Base-by-base conservation (phyloP, 1,284 basidiomycete species). In the Leccinum brunneo-olivaceum region DNA sequence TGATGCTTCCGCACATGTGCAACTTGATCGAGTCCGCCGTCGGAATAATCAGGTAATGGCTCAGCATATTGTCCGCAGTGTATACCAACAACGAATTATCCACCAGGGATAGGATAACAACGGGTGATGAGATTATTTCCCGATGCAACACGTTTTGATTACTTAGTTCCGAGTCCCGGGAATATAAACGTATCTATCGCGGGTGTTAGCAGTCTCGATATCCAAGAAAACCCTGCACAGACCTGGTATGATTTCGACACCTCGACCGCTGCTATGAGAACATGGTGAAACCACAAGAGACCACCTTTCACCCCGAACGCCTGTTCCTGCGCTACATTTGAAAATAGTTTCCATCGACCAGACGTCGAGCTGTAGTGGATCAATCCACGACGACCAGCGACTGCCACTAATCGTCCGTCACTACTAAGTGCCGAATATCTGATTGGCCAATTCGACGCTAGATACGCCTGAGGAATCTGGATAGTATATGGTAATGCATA, bases 71-170 rank as follows among this genome's bases (percentile, higher is more conserved):
- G 65, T 98, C 94, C n/a, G 83, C 78, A 2, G 93, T 97, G 65
- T 98, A 98, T 14, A 96, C 90, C 37, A 99, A 75, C n/a, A 99
- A 69, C 0, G 92, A 95, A 58, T 95, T 96, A 65, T 98, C 96
- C 45, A 98, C 89, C 6, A 98, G 71, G 6, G 91, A 93, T 41
- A 96, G 70, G 37, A 92, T 84, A 20, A 95, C 73, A 29, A 94
- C 83, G 0, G 88, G 80, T 0, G 85, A 81, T 0, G 81, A 68
- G 16, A 96, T 66, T n/a, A 81, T 67, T 61, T 96, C 88, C 30
- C 85, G 80, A 59, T 93, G 82, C 10, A 98, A 72, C 24, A 94
- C 79, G 50, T 90, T 89, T 50, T 86, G 79, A 54, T 86, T 87
- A 52, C 81, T 82, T n/a, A 98, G 72, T 47, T 96, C 90, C 50